Percentiles rank a stretch among this genome's conserved stretches.
Conservation (phyloP, 2,329 filamentous ascomycete species). For the Coleophoma crateriformis region DNA sequence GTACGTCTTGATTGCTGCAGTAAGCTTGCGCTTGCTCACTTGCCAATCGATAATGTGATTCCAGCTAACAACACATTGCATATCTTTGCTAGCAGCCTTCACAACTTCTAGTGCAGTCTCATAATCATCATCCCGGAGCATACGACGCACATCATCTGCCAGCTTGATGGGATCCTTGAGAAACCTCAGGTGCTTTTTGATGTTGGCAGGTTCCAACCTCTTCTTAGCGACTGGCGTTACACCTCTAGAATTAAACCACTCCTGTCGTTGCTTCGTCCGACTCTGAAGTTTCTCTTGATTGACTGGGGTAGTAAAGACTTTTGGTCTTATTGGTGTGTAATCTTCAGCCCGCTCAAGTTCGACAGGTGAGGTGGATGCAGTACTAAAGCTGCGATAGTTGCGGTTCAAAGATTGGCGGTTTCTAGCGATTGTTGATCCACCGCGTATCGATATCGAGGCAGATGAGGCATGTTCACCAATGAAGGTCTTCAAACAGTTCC, state of each 20-base stretch:
- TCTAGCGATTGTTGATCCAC: too few species aligned
- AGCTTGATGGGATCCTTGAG: conserved; percentile 64
- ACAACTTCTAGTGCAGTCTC: conserved; percentile 65
- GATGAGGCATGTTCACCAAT: conserved; percentile 14
- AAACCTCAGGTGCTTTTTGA: conserved; percentile 18
- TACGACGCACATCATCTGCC: conserved; percentile 57
- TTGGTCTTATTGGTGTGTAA: too few species aligned
- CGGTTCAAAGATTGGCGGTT: background rate
- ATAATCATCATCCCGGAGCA: conserved; percentile 53
- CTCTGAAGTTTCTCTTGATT: background rate
- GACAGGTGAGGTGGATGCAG: too few species aligned
- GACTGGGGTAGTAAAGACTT: background rate
- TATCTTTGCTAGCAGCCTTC: conserved; percentile 59
- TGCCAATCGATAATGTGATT: conserved; percentile 76
- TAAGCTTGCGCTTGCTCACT: conserved; percentile 54
- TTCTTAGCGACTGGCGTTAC: conserved; percentile 7
- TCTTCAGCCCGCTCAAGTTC: too few species aligned
- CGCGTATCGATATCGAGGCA: background rate
- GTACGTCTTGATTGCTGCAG: conserved; percentile 70
- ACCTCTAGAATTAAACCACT: conserved; percentile 19
- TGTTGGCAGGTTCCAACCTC: background rate
- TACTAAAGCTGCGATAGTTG: too few species aligned
- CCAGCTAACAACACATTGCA: conserved; percentile 73
- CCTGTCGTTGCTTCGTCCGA: conserved; percentile 5
- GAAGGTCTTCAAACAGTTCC: conserved; percentile 19